Percentiles rank a stretch among this genome's conserved stretches.
phyloP scores from a whole-genome alignment of 257 asterid species.

The Solanum paucissectum region DNA sequence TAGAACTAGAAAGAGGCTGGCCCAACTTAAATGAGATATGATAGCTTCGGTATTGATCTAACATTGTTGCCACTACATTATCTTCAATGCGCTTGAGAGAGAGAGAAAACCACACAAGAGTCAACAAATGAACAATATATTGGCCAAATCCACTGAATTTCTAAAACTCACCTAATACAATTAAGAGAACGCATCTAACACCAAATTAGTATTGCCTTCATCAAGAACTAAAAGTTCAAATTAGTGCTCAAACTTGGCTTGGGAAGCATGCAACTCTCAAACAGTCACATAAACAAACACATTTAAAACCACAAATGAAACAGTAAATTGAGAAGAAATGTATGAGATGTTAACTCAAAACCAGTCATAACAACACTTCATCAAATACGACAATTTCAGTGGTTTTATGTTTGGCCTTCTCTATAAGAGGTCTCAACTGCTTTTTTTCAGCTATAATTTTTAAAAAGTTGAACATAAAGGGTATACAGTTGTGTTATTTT shows the following conservation, averaged over 20 bases:
- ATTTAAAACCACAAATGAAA: neutral
- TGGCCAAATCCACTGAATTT: neutral
- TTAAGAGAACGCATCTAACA: neutral
- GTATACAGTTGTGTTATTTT: slow-evolving; percentile 84
- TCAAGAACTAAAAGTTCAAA: neutral
- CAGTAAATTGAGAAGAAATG: neutral
- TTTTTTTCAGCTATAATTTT: slow-evolving; percentile 99
- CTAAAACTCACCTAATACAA: neutral
- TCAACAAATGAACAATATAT: neutral
- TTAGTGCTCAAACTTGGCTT: neutral
- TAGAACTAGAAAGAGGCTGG: neutral
- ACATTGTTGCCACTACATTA: neutral
- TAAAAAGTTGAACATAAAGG: slow-evolving; percentile 86
- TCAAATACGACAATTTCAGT: slow-evolving; percentile 11
- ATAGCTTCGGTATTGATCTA: neutral
- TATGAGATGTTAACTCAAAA: neutral
- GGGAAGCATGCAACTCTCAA: neutral
- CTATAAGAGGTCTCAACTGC: slow-evolving; percentile 97
- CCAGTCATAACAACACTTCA: neutral
- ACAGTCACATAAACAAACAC: neutral
- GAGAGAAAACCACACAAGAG: neutral
- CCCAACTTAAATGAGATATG: neutral
- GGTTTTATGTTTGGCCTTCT: slow-evolving; percentile 86
- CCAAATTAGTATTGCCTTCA: neutral
- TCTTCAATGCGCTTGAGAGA: neutral